Evolutionary conservation across 2,329 filamentous ascomycete genomes (phyloP), one percentile per base, ranked within the genome.

Genomic region (Aspergillus udagawae): DNA sequence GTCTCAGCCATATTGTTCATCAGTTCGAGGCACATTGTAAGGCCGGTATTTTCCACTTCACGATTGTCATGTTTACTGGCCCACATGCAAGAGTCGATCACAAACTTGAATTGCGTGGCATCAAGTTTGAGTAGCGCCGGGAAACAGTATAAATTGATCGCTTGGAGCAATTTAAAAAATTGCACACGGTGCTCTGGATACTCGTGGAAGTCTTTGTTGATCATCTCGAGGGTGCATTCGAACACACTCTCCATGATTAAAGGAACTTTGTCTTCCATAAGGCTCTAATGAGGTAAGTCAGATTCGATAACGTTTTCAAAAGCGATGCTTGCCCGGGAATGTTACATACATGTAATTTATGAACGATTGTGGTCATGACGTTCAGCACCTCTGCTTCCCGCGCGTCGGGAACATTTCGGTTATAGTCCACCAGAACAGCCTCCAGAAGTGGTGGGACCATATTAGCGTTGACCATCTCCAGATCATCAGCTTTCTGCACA

Each of bases 31-130:
- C 93, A 97, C 94, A 99, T 99, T 76, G 92, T 94, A 60, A 99
- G 85, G 59, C 94, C 94, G 42, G 94, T 95, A 65, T 90, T 91
- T 77, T 99, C 94, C 29, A 99, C 94, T 71, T 97, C 92, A 59
- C 94, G 90, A 78, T 99, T 99, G 79, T 99, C 94, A 76, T 99
- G 94, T 81, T 99, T 99, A 81, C 93, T 97, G n/a, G 95, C 94
- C 95, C 94, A 99, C 83, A 97, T 92, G 82, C 95, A 99, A 38
- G 93, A 96, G 75, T 99, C 94, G 65, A 99, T 97, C 68, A 99
- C 92, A 71, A 97, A 96, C 79, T 99, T 99, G 86, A 99, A 99
- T 72, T 97, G 94, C 58, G 91, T 87, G 69, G 91, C 93, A 72
- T 99, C 93, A 35, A 99, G 86, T 76, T 96, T 95, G 64, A 99